Evolutionary conservation across 306 rosid species (phyloP), one percentile per base, ranked within the genome.

Genomic region (Dalbergia oliveri): DNA sequence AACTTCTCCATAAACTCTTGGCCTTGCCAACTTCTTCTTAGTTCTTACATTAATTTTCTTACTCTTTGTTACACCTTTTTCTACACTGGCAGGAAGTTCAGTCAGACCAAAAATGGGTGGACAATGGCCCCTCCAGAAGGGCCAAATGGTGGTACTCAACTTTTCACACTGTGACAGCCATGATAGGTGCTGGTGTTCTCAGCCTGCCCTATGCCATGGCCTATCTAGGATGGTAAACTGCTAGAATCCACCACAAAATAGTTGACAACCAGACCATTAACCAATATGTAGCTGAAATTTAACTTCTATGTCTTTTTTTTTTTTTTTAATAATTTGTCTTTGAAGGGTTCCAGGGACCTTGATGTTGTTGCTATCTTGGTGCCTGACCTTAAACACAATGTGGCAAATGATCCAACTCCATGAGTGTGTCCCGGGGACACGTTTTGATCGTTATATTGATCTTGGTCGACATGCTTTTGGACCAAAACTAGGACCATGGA

Each of bases 141-240:
- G 97, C 97, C 70, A 94, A 92, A 90, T 94, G 99, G 99, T 92
- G 97, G 97, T 91, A 94, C 89, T 88, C 97, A 49, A 93, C 99
- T 82, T 94, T 94, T 73, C 99, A 94, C 82, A 74, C 87, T 5
- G 99, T 93, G 79, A 94, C 97, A 1, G 97, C 99, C 73, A 94
- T 92, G 99, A 94, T 93, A 14, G 99, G 99, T 15, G 98, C 97
- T 3, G 98, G 95, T 45, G 98, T 91, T 70, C 94, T 91, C 64
- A 91, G 97, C 86, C 81, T 94, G 45, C 99, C 99, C 12, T 90
- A 91, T 63, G 97, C 97, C 88, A 91, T 94, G 97, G 95, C 97
- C 70, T 94, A 91, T 69, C 80, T 94, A 44, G 99, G 99, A 92
- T 94, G 97, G 97, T 94, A 94, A 69, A 73, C 1, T 64, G 3